Evolutionary conservation across 2,329 filamentous ascomycete genomes (phyloP).

Genomic region (Plenodomus biglobosus): DNA sequence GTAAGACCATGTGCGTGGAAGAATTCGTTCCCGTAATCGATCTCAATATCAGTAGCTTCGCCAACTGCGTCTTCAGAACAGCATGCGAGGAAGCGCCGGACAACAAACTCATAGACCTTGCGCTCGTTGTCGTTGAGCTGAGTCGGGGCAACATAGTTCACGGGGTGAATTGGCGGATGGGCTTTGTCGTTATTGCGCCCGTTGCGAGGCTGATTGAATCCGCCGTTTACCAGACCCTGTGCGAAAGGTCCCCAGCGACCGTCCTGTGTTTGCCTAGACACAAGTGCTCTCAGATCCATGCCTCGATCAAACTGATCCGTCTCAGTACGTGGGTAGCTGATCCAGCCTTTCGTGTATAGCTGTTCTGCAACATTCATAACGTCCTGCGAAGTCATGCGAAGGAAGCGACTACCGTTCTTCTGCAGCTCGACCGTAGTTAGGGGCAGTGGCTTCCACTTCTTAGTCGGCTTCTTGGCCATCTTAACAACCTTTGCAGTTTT

Average conservation of each 20-base stretch:
- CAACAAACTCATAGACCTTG: constrained; percentile 88
- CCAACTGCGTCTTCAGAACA: constrained; percentile 94
- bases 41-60: constrained; percentile 78
- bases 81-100: constrained; percentile 88
- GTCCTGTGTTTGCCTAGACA: constrained; percentile 82
- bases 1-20: constrained; percentile 83
- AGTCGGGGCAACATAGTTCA: constrained; percentile 72
- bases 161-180: constrained; percentile 94
- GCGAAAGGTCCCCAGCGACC: constrained; percentile 79
- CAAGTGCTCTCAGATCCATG: constrained; percentile 77
- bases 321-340: constrained; percentile 96
- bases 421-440: constrained; percentile 95
- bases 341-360: constrained; percentile 92
- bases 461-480: constrained; percentile 86
- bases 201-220: constrained; percentile 76
- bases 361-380: constrained; percentile 85
- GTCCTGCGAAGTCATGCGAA: constrained; percentile 86
- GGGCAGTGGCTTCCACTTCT: constrained; percentile 90
- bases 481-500: constrained; percentile 78
- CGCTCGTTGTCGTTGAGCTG: constrained; percentile 67
- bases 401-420: constrained; percentile 86
- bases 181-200: constrained; percentile 94
- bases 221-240: constrained; percentile 70
- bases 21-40: constrained; percentile 77
- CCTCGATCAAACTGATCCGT: constrained; percentile 92